Evolutionary conservation across 2,329 filamentous ascomycete genomes (phyloP).

Genomic region (Atkinsonella texensis): DNA sequence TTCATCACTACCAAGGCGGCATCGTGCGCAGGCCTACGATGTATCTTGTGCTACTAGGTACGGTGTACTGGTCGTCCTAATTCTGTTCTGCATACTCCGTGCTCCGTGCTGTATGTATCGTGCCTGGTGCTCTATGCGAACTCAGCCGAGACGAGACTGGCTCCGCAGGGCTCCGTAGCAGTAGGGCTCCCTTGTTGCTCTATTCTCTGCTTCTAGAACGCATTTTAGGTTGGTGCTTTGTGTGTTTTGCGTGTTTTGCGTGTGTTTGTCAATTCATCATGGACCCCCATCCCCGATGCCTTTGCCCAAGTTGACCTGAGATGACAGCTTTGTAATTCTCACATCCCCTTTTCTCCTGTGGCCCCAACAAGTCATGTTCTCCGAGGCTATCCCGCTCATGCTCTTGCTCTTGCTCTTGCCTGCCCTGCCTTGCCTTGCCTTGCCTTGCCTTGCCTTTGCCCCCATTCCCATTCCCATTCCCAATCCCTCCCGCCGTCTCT

Average conservation of each 20-base stretch:
- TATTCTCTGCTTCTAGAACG: neutral
- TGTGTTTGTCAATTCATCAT: neutral
- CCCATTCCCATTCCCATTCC: neutral
- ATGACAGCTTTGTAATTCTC: conserved; percentile 1
- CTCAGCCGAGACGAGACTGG: too few species aligned
- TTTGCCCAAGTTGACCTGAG: conserved; percentile 1
- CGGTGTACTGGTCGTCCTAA: too few species aligned
- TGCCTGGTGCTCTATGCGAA: too few species aligned
- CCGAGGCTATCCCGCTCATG: conserved; percentile 1
- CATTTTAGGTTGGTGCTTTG: conserved; percentile 3
- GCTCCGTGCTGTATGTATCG: too few species aligned
- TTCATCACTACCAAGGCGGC: too few species aligned
- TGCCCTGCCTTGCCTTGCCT: neutral
- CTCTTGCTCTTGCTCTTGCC: neutral
- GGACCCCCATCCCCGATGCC: neutral
- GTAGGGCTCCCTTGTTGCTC: neutral
- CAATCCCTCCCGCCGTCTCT: neutral
- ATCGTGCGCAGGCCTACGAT: too few species aligned
- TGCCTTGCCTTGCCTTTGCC: neutral
- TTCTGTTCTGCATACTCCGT: neutral
- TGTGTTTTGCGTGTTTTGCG: too few species aligned
- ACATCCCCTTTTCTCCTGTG: neutral
- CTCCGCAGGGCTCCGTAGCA: neutral
- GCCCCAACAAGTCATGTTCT: neutral
- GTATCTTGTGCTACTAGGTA: too few species aligned